Base-by-base conservation (phyloP, 2,329 filamentous ascomycete genomes). In the Venturia pyrina region DNA sequence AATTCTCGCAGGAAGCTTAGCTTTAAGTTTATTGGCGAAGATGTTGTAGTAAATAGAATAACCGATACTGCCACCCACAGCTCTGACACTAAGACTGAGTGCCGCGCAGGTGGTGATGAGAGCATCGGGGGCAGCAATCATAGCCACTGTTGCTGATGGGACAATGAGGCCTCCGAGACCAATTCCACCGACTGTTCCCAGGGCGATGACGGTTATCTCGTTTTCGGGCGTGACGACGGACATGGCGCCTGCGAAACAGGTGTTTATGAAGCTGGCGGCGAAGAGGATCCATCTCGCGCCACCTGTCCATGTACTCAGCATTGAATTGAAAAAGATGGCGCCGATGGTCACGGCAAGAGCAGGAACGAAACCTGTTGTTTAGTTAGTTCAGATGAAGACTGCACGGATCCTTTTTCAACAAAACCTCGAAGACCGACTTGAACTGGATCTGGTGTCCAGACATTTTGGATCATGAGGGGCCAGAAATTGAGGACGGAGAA, bases 141-240 rank as follows among this genome's bases (percentile, higher is more conserved):
- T 65, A 34, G 74, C 74, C 3, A 75, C 68, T 3, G 73, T 74
- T 1, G 73, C 72, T 53, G 73, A 73, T 2, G 74, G 74, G 0
- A 76, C 74, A 0, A 76, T 69, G 0, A 75, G 71, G 24, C 73
- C 74, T 32, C 76, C 77, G 1, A 78, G 70, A 46, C 76, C 76
- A 34, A 78, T 74, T 1, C 72, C 72, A 7, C 75, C 74, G 10
- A 77, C 67, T 17, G 73, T 73, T 5, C 72, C 73, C 1, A 76
- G 61, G 0, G 69, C 72, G 6, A 75, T 69, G 1, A 71, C 69
- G 11, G 72, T 66, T 62, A 68, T 73, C 41, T 72, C 69, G 60
- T 76, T 76, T 0, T 74, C 70, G 3, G 74, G 74, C 1, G 69
- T 75, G 66, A 72, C 71, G 41, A 69, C 69, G 1, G 74, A 71